phyloP scores from a whole-genome alignment of 805 yeast species.

The Yarrowia sp. region DNA sequence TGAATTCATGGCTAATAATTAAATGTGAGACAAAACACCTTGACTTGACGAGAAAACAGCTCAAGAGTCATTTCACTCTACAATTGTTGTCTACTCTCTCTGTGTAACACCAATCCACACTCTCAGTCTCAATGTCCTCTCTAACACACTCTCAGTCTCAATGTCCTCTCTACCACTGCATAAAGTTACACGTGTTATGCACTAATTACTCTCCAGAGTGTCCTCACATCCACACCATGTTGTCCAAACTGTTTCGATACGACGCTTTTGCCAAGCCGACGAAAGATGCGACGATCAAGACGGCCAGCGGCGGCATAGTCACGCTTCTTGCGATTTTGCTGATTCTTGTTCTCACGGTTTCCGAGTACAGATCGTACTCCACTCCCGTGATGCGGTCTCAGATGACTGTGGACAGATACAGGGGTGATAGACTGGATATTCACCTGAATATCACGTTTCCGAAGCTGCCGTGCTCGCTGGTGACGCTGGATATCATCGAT shows the following conservation, averaged over 20 bases:
- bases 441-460: conserved; percentile 83
- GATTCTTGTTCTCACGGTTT: conserved; percentile 59
- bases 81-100: too few relatives aligned
- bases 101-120: too few relatives aligned
- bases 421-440: conserved; percentile 72
- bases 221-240: neutral
- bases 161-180: neutral
- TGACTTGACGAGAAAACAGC: too few relatives aligned
- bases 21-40: too few relatives aligned
- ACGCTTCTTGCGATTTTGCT: conserved; percentile 67
- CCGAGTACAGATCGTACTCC: conserved; percentile 76
- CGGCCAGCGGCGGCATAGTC: conserved; percentile 86
- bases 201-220: neutral
- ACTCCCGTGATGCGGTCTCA: conserved; percentile 71
- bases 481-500: conserved; percentile 85
- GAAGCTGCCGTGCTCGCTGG: conserved; percentile 72
- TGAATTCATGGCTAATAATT: too few relatives aligned
- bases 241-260: conserved; percentile 48
- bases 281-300: conserved; percentile 86
- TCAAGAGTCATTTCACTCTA: too few relatives aligned
- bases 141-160: too few relatives aligned
- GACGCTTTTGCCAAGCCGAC: conserved; percentile 95
- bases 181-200: neutral
- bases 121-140: too few relatives aligned
- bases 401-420: conserved; percentile 68